phyloP scores from a whole-genome alignment of 768 basidiomycete genomes.

The Terana coerulea region DNA sequence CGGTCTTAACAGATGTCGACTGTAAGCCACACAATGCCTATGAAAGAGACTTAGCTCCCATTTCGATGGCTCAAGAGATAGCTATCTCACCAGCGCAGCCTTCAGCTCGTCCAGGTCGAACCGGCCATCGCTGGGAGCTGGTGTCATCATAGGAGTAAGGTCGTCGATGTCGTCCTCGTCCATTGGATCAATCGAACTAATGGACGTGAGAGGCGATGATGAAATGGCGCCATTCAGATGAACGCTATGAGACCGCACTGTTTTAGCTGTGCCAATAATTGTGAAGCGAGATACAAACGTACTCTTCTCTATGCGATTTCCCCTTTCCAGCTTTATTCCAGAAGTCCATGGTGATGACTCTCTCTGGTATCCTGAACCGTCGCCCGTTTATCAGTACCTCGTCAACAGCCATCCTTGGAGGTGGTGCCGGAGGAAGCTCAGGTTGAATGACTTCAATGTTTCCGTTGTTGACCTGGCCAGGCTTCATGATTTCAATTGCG shows the following conservation, averaged over 20 bases:
- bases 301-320: conserved; percentile 37
- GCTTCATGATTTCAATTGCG: conserved; percentile 72
- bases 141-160: conserved; percentile 17
- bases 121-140: conserved; percentile 10
- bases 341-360: conserved; percentile 89
- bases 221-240: conserved; percentile 50
- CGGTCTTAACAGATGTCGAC: not conserved
- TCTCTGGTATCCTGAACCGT: conserved; percentile 90
- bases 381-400: conserved; percentile 87
- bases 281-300: conserved; percentile 19
- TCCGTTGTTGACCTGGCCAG: conserved; percentile 81
- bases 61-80: not conserved
- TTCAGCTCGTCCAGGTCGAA: conserved; percentile 46
- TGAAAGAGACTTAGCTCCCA: not conserved
- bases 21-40: conserved; percentile 3
- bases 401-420: conserved; percentile 55
- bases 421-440: conserved; percentile 35
- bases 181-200: conserved; percentile 51
- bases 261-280: not conserved
- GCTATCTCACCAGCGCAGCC: conserved; percentile 61
- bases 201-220: conserved; percentile 69
- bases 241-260: conserved; percentile 10
- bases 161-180: conserved; percentile 63
- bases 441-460: conserved; percentile 84
- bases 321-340: conserved; percentile 76